Base-by-base conservation (phyloP, 768 basidiomycete genomes). In the Boletellus ananas region DNA sequence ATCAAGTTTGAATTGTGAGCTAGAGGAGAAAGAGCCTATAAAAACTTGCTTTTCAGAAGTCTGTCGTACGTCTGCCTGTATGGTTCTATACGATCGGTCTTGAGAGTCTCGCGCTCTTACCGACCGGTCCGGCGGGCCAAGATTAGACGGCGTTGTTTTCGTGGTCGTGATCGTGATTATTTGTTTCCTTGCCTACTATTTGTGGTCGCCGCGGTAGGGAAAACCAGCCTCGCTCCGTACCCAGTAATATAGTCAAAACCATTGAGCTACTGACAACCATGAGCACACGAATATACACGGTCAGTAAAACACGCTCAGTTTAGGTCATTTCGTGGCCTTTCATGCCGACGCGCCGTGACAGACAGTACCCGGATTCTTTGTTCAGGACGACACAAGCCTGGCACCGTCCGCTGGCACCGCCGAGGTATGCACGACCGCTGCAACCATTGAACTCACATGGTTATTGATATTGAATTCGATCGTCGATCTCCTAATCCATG, bases 1-100 rank as follows among this genome's bases (percentile, higher is more conserved):
- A 68, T 74, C 54, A 72, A 67, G 43, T 54, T 72, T 43, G 67
- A 53, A 49, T 21, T 63, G 42, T 68, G 52, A 45, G 21, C 5
- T 36, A 3, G 39, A 14, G 21, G 23, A 5, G 4, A 6, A 4
- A 6, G 23, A 25, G 23, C 23, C 23, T 4, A 25, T 6, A 23
- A 23, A 23, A 23, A 23, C 23, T 23, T 23, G 6, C 23, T 25
- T 5, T 5, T 25, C 23, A 25, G 23, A 25, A 5, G 23, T 25
- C 23, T 25, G 23, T 6, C 5, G 7, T 25, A 25, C 23, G 4
- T 25, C 23, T 25, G 23, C 23, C 23, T 25, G 23, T 25, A 25
- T 25, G 23, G 23, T 25, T 4, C 23, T 25, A 25, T 25, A 25
- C n/a, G n/a, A n/a, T n/a, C n/a, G n/a, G n/a, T n/a, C n/a, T n/a